Percentiles rank a stretch among this genome's conserved stretches.
Evolutionary conservation across 2,329 filamentous ascomycete genomes (phyloP).

Genomic region (Apiospora arundinis): DNA sequence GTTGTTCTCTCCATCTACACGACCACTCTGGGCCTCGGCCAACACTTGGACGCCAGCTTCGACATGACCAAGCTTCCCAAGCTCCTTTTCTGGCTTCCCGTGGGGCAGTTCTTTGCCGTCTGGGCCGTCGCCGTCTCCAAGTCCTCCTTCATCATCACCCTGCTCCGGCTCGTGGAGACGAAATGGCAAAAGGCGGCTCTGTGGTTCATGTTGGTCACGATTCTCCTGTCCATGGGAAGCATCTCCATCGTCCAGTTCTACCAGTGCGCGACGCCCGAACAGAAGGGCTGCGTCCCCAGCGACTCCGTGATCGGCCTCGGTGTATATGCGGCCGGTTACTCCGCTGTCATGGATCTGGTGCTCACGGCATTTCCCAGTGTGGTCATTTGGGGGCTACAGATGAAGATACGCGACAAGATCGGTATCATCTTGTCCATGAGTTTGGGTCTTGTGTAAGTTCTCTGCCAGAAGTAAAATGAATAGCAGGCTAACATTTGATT

Average conservation of each 20-base stretch:
- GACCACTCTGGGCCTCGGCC: constrained; percentile 23
- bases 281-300: constrained; percentile 16
- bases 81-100: constrained; percentile 29
- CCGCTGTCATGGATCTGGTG: constrained; percentile 20
- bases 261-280: constrained; percentile 25
- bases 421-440: constrained; percentile 23
- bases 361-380: constrained; percentile 11
- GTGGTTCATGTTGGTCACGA: constrained; percentile 33
- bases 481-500: background rate
- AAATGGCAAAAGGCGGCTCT: constrained; percentile 30
- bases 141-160: constrained; percentile 35
- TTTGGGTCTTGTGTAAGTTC: constrained; percentile 20
- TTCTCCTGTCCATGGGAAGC: constrained; percentile 30
- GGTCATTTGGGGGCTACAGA: constrained; percentile 22
- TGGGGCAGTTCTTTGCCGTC: constrained; percentile 34
- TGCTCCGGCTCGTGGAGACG: constrained; percentile 30
- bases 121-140: constrained; percentile 32
- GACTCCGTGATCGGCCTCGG: constrained; percentile 19
- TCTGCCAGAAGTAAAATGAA: no score
- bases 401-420: constrained; percentile 6
- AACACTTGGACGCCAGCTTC: constrained; percentile 24
- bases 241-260: constrained; percentile 29
- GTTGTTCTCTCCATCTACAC: constrained; percentile 24
- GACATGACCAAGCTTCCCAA: constrained; percentile 25
- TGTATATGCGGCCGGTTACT: constrained; percentile 21